phyloP scores from a whole-genome alignment of 495 filamentous ascomycete genomes.

The Xylaria palmicola region DNA sequence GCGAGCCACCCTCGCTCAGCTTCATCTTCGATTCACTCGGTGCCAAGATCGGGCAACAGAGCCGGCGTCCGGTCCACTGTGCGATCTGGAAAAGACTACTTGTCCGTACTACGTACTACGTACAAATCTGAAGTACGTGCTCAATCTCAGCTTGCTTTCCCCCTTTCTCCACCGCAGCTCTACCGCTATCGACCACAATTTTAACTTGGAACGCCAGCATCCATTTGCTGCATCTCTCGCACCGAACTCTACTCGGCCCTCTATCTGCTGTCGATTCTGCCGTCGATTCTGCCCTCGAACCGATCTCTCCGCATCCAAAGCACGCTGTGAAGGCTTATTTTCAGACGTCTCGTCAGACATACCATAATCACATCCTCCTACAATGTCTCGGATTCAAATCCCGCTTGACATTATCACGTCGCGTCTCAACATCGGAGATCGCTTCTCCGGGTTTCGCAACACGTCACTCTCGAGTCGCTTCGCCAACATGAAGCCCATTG shows the following conservation, averaged over 20 bases:
- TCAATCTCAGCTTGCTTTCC: not conserved
- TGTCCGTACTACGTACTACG: no score
- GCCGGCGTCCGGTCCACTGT: not conserved
- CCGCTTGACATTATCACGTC: slow-evolving; percentile 89
- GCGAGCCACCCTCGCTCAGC: not conserved
- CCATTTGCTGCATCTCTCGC: no score
- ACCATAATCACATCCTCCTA: slow-evolving; percentile 17
- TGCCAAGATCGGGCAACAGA: not conserved
- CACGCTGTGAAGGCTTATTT: not conserved
- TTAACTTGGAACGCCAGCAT: no score
- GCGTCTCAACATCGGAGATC: slow-evolving; percentile 72
- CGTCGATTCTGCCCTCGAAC: not conserved
- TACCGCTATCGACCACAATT: not conserved
- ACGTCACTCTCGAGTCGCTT: slow-evolving; percentile 79
- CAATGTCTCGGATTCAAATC: slow-evolving; percentile 86
- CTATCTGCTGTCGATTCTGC: no score
- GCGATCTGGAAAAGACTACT: not conserved
- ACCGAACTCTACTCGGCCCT: no score
- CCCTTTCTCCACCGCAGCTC: slow-evolving; percentile 14
- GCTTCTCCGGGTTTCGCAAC: slow-evolving; percentile 73
- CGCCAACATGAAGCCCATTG: slow-evolving; percentile 85
- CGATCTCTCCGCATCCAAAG: not conserved
- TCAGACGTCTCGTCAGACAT: not conserved
- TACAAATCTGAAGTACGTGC: slow-evolving; percentile 3
- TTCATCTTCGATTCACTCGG: not conserved